Base-by-base conservation (phyloP, 2,329 filamentous ascomycete genomes). In the Fusarium mangiferae region DNA sequence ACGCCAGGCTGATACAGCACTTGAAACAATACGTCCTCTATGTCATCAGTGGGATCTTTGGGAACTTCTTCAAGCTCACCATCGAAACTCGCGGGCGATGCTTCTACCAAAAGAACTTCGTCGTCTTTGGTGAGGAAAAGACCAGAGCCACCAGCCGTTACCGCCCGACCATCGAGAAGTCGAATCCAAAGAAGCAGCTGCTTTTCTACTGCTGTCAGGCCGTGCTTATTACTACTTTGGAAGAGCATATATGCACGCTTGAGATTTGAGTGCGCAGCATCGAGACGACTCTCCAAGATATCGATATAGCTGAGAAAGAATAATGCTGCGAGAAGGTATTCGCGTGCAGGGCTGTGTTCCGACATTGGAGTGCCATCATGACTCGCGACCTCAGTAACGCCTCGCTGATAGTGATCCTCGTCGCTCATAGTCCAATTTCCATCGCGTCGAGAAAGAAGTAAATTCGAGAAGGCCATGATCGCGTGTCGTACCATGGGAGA, bases 261-360 rank as follows among this genome's bases (percentile, higher is more conserved):
- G 13, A 90, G 78, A 46, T 88, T 85, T 4, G 82, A 79, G 70
- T 88, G 86, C 1, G 87, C 86, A n/a, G 83, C 81, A 28, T 82
- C 80, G 10, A 84, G 82, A n/a, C 81, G 78, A 15, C 80, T 82
- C 62, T 85, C 83, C 9, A 87, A 77, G 17, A 87, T 83, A 68
- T 89, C 87, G 28, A 87, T 85, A 67, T 89, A 89, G 54, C 86
- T 87, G 7, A 89, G 81, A 64, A 89, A 85, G 78, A 89, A 89
- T 14, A 88, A 75, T 1, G 87, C 83, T 4, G 86, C 86, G 11
- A 90, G 81, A 7, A 88, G 79, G 44, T 86, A 79, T 67, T 87
- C 84, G 8, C 84, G 72, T 12, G 77, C 69, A 9, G 69, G 57
- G n/a, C 77, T 82, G 33, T 83, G 78, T n/a, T 77, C 67, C 6